Base-by-base conservation (phyloP, 805 yeast genomes). In the Cyberlindnera xylosilytica region DNA sequence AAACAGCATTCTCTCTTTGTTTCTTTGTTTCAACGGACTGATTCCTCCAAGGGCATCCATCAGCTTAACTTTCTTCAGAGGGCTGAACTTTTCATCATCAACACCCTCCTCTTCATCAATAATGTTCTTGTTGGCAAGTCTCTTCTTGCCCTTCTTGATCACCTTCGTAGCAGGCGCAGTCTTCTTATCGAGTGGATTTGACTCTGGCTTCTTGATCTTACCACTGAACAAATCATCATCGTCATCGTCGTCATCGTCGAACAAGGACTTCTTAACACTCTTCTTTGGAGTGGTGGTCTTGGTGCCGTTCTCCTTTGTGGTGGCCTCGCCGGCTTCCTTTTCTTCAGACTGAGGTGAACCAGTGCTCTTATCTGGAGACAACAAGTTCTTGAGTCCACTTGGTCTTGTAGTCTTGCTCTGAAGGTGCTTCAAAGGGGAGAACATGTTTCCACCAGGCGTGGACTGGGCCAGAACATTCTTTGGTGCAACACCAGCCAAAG, bases 241-340 rank as follows among this genome's bases (percentile, higher is more conserved):
- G 16, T 58, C 60, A 3, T 50, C 54, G 3, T 55, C 63, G 18
- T 57, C 60, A 16, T 50, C 57, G 35, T 58, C 63, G 34, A 56
- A 60, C 12, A 55, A 22, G 2, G 62, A 52, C 4, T 47, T 41
- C 30, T 47, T 52, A 30, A 46, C 45, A n/a, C 41, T 42, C 31
- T 46, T 41, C 35, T 48, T 45, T 20, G 18, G n/a, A 8, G 32
- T 31, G 15, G 38, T 26, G n/a, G n/a, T n/a, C n/a, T n/a, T n/a
- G n/a, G n/a, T n/a, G n/a, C n/a, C 24, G 24, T 22, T 22, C 24
- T 22, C 10, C 15, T 13, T 39, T 10, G 36, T 17, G 23, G 39
- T 4, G 7, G 30, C 30, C 17, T 20, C 6, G 18, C 16, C 19
- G 6, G 6, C 11, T 12, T 12, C 16, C 9, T 9, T n/a, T 27